phyloP scores from a whole-genome alignment of 495 filamentous ascomycete species.

The Tuber borchii region DNA sequence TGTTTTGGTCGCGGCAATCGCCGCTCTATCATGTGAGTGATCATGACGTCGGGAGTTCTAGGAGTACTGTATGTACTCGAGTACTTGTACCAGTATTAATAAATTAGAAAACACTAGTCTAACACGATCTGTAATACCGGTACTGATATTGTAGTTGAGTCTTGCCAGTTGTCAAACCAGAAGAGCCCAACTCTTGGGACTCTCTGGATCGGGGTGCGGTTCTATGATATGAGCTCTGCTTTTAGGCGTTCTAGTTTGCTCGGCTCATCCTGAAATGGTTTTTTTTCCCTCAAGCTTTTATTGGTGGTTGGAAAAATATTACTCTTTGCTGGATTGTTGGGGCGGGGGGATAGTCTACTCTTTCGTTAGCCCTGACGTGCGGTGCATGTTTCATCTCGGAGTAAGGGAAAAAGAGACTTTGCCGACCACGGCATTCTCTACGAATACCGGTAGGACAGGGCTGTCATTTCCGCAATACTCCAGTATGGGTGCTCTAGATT shows the following conservation, averaged over 20 bases:
- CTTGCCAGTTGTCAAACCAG: neutral
- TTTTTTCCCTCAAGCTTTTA: neutral
- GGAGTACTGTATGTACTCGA: too few species aligned
- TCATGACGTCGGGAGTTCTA: neutral
- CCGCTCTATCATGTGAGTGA: neutral
- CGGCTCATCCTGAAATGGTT: too few species aligned
- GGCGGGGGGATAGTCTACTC: neutral
- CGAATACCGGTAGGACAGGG: neutral
- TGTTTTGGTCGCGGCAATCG: neutral
- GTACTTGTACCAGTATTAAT: too few species aligned
- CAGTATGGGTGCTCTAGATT: neutral
- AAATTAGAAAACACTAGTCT: neutral
- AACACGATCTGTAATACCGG: neutral
- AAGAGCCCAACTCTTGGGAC: neutral
- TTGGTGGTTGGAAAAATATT: neutral
- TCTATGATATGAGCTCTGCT: neutral
- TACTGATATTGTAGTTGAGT: neutral
- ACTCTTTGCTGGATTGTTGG: neutral
- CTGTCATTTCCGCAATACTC: neutral
- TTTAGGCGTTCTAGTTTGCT: neutral
- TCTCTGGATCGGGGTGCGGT: neutral
- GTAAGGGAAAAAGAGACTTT: neutral
- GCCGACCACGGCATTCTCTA: neutral
- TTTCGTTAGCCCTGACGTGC: neutral
- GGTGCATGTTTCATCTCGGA: neutral